Evolutionary conservation across 2,329 filamentous ascomycete species (phyloP).

Genomic region (Xylariaceae sp.): DNA sequence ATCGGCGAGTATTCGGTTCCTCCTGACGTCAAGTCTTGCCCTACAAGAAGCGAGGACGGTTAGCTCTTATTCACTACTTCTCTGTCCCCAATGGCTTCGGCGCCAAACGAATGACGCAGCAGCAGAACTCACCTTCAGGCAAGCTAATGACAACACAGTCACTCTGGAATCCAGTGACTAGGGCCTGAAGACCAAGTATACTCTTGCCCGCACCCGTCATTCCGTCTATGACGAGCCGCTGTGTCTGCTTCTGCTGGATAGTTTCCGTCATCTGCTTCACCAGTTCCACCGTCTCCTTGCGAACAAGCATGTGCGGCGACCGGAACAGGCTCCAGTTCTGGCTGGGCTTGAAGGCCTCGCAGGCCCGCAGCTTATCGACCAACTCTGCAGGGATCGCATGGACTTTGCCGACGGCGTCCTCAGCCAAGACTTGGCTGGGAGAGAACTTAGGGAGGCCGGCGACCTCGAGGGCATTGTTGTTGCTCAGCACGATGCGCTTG

Average conservation of each 20-base stretch:
- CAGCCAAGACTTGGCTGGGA: constrained; percentile 48
- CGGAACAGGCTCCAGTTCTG: constrained; percentile 87
- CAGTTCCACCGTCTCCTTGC: constrained; percentile 71
- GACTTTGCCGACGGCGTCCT: constrained; percentile 58
- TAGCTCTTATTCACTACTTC: background rate
- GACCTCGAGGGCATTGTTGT: constrained; percentile 84
- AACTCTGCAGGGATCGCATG: constrained; percentile 62
- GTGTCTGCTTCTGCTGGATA: constrained; percentile 47
- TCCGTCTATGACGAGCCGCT: constrained; percentile 67
- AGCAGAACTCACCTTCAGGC: constrained; percentile 65
- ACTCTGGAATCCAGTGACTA: constrained; percentile 74
- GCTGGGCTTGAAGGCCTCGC: constrained; percentile 84
- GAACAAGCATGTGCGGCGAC: constrained; percentile 70
- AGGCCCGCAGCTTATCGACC: constrained; percentile 74
- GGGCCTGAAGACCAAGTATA: constrained; percentile 74
- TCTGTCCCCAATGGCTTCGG: background rate
- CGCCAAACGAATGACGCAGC: background rate
- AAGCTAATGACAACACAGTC: constrained; percentile 86
- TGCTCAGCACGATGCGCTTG: constrained; percentile 87
- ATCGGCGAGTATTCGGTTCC: constrained; percentile 75
- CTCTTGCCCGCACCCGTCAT: constrained; percentile 78
- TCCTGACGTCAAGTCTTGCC: constrained; percentile 73
- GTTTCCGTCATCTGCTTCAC: constrained; percentile 57
- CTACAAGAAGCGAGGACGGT: constrained; percentile 32
- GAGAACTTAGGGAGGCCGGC: constrained; percentile 59